phyloP scores from a whole-genome alignment of 2,329 filamentous ascomycete genomes.

The Cryphonectria nitschkei region DNA sequence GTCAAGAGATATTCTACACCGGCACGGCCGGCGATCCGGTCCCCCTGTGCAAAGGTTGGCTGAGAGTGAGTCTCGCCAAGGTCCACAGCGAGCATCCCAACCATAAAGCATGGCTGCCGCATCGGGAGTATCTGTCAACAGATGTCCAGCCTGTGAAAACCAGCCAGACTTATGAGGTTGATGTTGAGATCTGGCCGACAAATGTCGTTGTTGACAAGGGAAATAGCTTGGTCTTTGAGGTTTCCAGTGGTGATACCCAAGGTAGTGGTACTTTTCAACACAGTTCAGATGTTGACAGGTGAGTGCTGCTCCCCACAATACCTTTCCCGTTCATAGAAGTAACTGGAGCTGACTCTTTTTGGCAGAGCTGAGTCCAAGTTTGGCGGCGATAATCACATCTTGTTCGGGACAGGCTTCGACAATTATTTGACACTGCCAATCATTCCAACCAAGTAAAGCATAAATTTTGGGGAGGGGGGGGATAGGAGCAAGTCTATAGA shows the following conservation, averaged over 20 bases:
- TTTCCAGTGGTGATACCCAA: constrained; percentile 61
- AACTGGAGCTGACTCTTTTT: constrained; percentile 12
- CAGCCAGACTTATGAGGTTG: constrained; percentile 60
- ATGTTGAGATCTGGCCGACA: constrained; percentile 68
- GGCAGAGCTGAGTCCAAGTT: constrained; percentile 49
- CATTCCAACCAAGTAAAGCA: constrained; percentile 44
- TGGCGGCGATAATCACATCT: constrained; percentile 60
- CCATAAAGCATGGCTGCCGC: constrained; percentile 58
- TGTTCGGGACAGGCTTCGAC: constrained; percentile 51
- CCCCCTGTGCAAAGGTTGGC: constrained; percentile 67
- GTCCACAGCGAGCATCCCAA: constrained; percentile 53
- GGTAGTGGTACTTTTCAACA: constrained; percentile 62
- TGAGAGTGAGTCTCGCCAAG: constrained; percentile 60
- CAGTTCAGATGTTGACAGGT: constrained; percentile 52
- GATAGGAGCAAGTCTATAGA: not conserved
- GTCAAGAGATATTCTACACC: constrained; percentile 65
- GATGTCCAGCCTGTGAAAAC: constrained; percentile 59
- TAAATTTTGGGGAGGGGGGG: too few species aligned
- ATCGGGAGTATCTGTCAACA: constrained; percentile 60
- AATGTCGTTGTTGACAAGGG: constrained; percentile 58
- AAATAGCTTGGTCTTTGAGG: constrained; percentile 58
- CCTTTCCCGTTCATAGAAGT: not conserved
- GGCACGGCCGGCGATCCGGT: constrained; percentile 67
- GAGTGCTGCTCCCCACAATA: constrained; percentile 26
- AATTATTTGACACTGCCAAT: constrained; percentile 59